Percentiles rank a stretch among this genome's conserved stretches.
Evolutionary conservation across 768 basidiomycete species (phyloP).

Genomic region (Trametes cingulata): DNA sequence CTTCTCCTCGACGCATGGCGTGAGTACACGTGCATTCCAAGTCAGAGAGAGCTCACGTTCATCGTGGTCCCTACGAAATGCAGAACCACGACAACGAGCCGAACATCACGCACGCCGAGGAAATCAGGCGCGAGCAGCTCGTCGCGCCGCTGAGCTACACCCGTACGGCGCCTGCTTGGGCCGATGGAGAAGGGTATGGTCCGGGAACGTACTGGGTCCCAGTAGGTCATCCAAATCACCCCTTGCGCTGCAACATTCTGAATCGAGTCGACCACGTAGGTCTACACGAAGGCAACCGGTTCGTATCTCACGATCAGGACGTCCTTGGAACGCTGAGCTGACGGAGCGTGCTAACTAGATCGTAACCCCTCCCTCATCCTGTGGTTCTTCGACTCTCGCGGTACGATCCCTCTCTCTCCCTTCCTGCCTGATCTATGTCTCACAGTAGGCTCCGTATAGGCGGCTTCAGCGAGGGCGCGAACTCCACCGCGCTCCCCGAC

Average conservation of each 20-base stretch:
- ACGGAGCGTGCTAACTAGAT: conserved; percentile 37
- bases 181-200: conserved; percentile 60
- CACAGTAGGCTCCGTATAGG: conserved; percentile 32
- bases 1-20: conserved; percentile 70
- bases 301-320: background rate
- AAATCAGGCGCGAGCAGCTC: conserved; percentile 60
- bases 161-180: conserved; percentile 54
- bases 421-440: background rate
- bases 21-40: conserved; percentile 37
- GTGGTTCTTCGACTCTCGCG: conserved; percentile 82
- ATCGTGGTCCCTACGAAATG: no score
- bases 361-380: conserved; percentile 54
- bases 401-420: conserved; percentile 30
- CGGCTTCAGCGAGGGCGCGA: conserved; percentile 48
- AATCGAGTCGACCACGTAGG: conserved; percentile 27
- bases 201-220: conserved; percentile 81
- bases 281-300: conserved; percentile 42
- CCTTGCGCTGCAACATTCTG: background rate
- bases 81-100: conserved; percentile 75
- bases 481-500: conserved; percentile 53
- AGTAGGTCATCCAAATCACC: conserved; percentile 35
- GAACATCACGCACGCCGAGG: conserved; percentile 71
- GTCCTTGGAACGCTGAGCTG: no score
- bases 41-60: background rate
- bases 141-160: conserved; percentile 65